Percentiles rank a stretch among this genome's conserved stretches.
phyloP scores from a whole-genome alignment of 805 yeast genomes.

The Saccharomycopsis sp. region DNA sequence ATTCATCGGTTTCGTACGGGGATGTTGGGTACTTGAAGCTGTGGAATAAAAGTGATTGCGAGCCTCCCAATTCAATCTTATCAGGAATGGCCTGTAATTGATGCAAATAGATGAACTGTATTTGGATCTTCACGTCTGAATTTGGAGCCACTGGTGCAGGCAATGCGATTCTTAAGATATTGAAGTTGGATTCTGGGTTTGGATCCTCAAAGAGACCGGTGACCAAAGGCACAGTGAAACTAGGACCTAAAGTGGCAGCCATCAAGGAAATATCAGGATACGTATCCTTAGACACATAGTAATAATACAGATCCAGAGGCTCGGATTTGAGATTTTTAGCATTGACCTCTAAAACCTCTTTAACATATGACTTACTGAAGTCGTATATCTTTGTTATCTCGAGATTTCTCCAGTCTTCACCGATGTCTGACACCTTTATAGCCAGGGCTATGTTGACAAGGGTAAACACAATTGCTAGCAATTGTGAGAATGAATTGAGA shows the following conservation, averaged over 20 bases:
- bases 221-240: constrained; percentile 8
- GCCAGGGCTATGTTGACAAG: not conserved
- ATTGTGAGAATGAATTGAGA: not conserved
- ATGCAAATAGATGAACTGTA: constrained; percentile 44
- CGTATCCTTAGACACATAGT: constrained; percentile 48
- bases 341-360: constrained; percentile 51
- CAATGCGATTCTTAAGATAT: constrained; percentile 44
- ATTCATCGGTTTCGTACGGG: constrained; percentile 51
- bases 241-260: not conserved
- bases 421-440: not conserved
- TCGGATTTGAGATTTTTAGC: constrained; percentile 50
- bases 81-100: constrained; percentile 57
- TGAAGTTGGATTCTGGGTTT: constrained; percentile 21
- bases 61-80: constrained; percentile 48
- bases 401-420: constrained; percentile 42
- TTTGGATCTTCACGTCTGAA: constrained; percentile 40
- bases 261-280: constrained; percentile 29
- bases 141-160: constrained; percentile 67
- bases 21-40: constrained; percentile 53
- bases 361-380: constrained; percentile 56
- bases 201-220: constrained; percentile 17
- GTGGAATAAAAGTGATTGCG: constrained; percentile 51
- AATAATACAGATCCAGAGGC: constrained; percentile 50
- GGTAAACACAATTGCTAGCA: not conserved
- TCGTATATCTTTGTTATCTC: constrained; percentile 55